Evolutionary conservation across 208 protist genomes (phyloP).

Genomic region (Acanthamoeba sp.): DNA sequence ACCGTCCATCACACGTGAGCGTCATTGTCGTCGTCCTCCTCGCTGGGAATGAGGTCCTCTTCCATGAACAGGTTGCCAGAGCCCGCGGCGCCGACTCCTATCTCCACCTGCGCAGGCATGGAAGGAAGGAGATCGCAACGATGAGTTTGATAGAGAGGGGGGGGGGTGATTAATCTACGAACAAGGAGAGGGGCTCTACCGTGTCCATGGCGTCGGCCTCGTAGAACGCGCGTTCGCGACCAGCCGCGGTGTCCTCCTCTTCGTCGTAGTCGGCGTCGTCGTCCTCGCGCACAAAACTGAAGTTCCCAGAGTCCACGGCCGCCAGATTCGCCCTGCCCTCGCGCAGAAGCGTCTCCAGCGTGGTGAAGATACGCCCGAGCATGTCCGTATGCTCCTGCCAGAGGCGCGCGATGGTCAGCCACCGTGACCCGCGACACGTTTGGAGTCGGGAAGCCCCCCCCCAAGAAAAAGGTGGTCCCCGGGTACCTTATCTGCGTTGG

Average conservation of each 20-base stretch:
- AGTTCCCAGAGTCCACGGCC: not conserved
- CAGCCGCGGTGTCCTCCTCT: not conserved
- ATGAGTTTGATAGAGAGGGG: too few relatives aligned
- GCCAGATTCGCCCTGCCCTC: not conserved
- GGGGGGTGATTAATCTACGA: too few relatives aligned
- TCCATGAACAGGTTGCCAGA: not conserved
- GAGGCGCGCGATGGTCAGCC: too few relatives aligned
- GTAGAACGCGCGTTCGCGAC: not conserved
- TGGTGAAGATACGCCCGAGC: not conserved
- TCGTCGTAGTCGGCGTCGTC: not conserved
- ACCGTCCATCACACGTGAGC: too few relatives aligned
- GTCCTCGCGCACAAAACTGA: slow-evolving; percentile 9
- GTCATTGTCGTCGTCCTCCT: not conserved
- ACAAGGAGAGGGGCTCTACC: not conserved
- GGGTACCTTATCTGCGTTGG: not conserved
- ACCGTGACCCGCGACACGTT: too few relatives aligned
- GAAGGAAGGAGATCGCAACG: not conserved
- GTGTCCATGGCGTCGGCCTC: not conserved
- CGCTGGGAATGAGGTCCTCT: not conserved
- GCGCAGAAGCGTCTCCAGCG: not conserved
- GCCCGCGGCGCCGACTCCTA: not conserved
- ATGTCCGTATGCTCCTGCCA: not conserved
- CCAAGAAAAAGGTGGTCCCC: too few relatives aligned
- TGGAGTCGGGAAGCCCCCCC: too few relatives aligned
- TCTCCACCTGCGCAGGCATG: not conserved